These are phyloP conservation scores for Lyophyllum decastes DNA, from an alignment of 768 basidiomycete species.

Conservation along the genomic window DNA sequence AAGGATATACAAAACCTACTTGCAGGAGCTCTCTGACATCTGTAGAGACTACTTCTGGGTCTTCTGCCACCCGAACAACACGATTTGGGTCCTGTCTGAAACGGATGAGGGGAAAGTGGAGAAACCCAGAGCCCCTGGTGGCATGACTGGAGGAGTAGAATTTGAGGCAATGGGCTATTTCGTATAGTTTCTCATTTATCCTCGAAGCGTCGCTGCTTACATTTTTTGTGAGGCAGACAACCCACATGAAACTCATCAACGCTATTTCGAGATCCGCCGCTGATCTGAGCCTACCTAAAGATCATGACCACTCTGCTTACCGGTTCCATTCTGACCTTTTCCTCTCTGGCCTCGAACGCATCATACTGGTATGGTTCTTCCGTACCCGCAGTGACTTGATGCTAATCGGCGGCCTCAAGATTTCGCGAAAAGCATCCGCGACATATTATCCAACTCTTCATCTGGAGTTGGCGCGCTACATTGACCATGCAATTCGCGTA, in stretches of 20 bases:
- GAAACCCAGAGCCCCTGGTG: conserved; percentile 90
- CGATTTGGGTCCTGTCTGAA: conserved; percentile 83
- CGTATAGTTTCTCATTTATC: conserved; percentile 45
- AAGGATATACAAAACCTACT: conserved; percentile 78
- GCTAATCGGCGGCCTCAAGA: conserved; percentile 44
- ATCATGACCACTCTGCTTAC: conserved; percentile 75
- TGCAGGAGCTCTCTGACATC: conserved; percentile 84
- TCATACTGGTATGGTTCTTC: conserved; percentile 68
- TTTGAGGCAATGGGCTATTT: conserved; percentile 96
- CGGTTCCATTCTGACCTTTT: conserved; percentile 87
- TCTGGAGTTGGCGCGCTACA: conserved; percentile 89
- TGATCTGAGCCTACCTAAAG: conserved; percentile 63
- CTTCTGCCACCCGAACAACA: conserved; percentile 94
- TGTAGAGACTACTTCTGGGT: conserved; percentile 97
- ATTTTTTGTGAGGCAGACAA: conserved; percentile 55
- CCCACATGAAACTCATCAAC: conserved; percentile 87
- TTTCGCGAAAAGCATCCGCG: conserved; percentile 91
- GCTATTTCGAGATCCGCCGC: conserved; percentile 67
- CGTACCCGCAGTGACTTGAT: background rate
- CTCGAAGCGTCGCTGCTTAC: background rate
- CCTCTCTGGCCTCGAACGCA: conserved; percentile 88
- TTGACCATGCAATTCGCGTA: conserved; percentile 62
- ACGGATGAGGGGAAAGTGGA: conserved; percentile 86
- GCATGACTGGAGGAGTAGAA: conserved; percentile 98
- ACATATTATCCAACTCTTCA: conserved; percentile 95